Base-by-base conservation (phyloP, 2,329 filamentous ascomycete genomes). In the Scedosporium dehoogii region DNA sequence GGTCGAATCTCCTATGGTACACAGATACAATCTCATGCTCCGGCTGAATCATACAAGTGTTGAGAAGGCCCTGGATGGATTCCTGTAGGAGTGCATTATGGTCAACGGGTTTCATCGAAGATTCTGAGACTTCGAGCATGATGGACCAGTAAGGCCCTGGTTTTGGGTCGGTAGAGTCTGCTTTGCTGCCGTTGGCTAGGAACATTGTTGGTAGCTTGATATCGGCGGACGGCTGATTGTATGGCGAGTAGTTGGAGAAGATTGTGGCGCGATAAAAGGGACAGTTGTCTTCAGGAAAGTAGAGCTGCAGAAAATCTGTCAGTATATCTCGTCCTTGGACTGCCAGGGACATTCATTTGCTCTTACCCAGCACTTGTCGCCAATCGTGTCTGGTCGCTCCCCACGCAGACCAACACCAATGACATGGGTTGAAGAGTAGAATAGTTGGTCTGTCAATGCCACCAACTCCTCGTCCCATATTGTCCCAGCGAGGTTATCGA, bases 231-330 rank as follows among this genome's bases (percentile, higher is more conserved):
- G 94, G 94, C 80, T 97, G 94, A 83, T 99, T 99, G 85, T 96
- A 87, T 61, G 93, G 94, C 23, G 94, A 97, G 85, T 99, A 99
- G 85, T 99, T 99, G 78, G 93, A 97, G 86, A 99, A 99, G 80
- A 99, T 97, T 73, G 94, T 99, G 72, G 94, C 94, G 70, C 94
- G 91, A 84, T 99, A 99, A 84, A 99, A 99, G 74, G 92, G 92
- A 82, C 92, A 97, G 84, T 99, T 89, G 76, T 96, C 89, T 78
- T 99, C 94, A 66, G 94, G 94, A 86, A 97, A 99, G 85, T 99
- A 99, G 68, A 99, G 83, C 87, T 88, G 29, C 2, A 14, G 0
- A 16, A 12, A 7, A 2, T 61, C 74, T 69, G 74, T 70, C 61
- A 62, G 38, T 2, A 41, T 38, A 18, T 25, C 25, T 53, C 16